These are phyloP conservation scores for Combretum micranthum DNA, from an alignment of 345 rosid species.

Conservation along the genomic window DNA sequence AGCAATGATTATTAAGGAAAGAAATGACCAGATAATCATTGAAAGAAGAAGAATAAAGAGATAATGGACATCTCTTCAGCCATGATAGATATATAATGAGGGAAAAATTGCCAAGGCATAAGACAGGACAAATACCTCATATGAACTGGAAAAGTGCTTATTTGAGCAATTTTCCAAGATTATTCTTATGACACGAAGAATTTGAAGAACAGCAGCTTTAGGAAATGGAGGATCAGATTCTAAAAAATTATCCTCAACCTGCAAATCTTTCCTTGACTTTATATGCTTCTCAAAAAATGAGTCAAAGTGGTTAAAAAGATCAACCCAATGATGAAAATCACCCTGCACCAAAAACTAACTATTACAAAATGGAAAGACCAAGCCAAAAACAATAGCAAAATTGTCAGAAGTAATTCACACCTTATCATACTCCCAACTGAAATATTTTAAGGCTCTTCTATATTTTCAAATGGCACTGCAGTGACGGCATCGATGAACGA, in stretches of 20 bases:
- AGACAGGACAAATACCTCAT: constrained; percentile 54
- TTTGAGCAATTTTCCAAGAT: constrained; percentile 93
- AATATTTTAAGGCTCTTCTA: constrained; percentile 70
- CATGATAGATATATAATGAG: neutral
- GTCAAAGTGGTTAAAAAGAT: constrained; percentile 90
- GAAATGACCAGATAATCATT: no score
- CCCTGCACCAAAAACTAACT: constrained; percentile 48
- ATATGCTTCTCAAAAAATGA: constrained; percentile 85
- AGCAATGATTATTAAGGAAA: no score
- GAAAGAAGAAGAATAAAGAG: no score
- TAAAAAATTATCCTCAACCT: constrained; percentile 60
- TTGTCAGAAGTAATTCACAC: constrained; percentile 25
- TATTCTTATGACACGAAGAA: constrained; percentile 85
- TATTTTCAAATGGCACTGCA: constrained; percentile 55
- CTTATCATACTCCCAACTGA: constrained; percentile 92
- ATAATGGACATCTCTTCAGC: neutral
- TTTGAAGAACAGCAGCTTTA: constrained; percentile 80
- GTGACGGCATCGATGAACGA: constrained; percentile 69
- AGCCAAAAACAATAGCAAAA: neutral
- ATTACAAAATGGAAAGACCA: constrained; percentile 12
- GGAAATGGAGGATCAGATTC: constrained; percentile 77
- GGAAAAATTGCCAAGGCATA: neutral
- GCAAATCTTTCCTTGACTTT: constrained; percentile 80
- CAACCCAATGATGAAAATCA: constrained; percentile 98
- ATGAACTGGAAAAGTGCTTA: constrained; percentile 82